Evolutionary conservation across 2,329 filamentous ascomycete genomes (phyloP), one percentile per base, ranked within the genome.

Genomic region (Colletotrichum sp.): DNA sequence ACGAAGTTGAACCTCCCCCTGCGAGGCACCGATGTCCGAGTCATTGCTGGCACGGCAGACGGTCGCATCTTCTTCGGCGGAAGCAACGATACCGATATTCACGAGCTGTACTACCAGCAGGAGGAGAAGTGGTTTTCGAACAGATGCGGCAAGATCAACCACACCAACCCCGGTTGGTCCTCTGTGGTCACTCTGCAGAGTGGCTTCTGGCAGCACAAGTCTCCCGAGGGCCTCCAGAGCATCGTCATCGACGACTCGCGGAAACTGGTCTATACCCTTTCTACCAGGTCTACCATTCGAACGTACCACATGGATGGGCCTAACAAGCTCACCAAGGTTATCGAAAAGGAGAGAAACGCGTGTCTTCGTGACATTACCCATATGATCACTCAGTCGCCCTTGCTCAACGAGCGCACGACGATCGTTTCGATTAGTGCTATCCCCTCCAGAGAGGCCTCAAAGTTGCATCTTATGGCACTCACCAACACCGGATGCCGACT

Each of bases 101-200:
- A 97, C 83, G 97, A 99, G 85, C 91, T 99, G 70, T 96, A 94
- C 79, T 99, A 99, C 83, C 96, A 98, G 85, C 96, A 98, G 81
- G 96, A 98, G 84, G 97, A 99, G 85, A 94, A 94, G 80, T 99
- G 97, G 97, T 99, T 99, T 82, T 94, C 94, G 69, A 96, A 93
- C 84, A 92, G 94, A 78, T 97, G 95, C 82, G 93, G 94, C 76
- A 98, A 96, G 85, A 93, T 96, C 77, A 97, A 97, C 82, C 97
- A 98, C 83, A 96, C 94, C 65, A 93, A 91, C 82, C 92, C 91
- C 5, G 93, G 94, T 39, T 93, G 94, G 88, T 89, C 90, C 71
- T 93, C 91, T 13, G 89, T 94, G 4, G 87, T 95, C 1, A 87
- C 85, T 1, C 78, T 91, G 1, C 86, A 88, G 25, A 83, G 86